phyloP scores from a whole-genome alignment of 352 stramenopile species.

The Peronospora farinosa region DNA sequence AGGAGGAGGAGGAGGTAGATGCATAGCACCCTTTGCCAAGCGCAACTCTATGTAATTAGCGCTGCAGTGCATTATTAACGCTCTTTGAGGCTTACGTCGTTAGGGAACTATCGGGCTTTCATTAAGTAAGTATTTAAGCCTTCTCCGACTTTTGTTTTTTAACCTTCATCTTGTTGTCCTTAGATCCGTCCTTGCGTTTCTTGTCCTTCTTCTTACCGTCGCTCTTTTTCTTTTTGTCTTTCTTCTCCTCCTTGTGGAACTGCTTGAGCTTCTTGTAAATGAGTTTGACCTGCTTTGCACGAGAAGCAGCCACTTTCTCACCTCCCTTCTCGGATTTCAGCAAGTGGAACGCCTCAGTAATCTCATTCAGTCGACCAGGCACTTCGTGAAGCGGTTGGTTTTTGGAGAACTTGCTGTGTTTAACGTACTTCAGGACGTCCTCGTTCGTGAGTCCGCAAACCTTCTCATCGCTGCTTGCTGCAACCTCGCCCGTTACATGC shows the following conservation, averaged over 20 bases:
- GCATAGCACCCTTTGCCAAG: slow-evolving; percentile 15
- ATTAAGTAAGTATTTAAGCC: slow-evolving; percentile 7
- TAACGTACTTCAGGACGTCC: slow-evolving; percentile 57
- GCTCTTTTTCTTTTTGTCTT: slow-evolving; percentile 67
- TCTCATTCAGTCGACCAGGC: slow-evolving; percentile 25
- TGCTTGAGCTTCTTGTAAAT: slow-evolving; percentile 87
- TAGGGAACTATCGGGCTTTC: background rate
- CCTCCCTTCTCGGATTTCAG: slow-evolving; percentile 37
- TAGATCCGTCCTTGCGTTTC: slow-evolving; percentile 60
- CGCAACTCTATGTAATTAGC: slow-evolving; percentile 24
- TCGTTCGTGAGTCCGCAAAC: slow-evolving; percentile 28
- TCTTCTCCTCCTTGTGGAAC: slow-evolving; percentile 58
- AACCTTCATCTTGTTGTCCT: slow-evolving; percentile 45
- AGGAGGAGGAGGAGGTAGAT: slow-evolving; percentile 27
- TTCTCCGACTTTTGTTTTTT: slow-evolving; percentile 58
- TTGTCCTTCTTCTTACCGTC: slow-evolving; percentile 63
- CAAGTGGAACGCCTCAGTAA: slow-evolving; percentile 31
- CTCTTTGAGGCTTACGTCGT: background rate
- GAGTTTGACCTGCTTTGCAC: slow-evolving; percentile 65
- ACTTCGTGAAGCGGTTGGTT: slow-evolving; percentile 39
- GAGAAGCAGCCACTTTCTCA: slow-evolving; percentile 31
- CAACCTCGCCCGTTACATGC: slow-evolving; percentile 52
- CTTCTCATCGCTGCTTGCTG: slow-evolving; percentile 24
- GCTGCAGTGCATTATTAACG: slow-evolving; percentile 2
- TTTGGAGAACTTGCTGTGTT: slow-evolving; percentile 64